Evolutionary conservation across 805 yeast genomes (phyloP), one percentile per base, ranked within the genome.

Genomic region (Candida oleophila): DNA sequence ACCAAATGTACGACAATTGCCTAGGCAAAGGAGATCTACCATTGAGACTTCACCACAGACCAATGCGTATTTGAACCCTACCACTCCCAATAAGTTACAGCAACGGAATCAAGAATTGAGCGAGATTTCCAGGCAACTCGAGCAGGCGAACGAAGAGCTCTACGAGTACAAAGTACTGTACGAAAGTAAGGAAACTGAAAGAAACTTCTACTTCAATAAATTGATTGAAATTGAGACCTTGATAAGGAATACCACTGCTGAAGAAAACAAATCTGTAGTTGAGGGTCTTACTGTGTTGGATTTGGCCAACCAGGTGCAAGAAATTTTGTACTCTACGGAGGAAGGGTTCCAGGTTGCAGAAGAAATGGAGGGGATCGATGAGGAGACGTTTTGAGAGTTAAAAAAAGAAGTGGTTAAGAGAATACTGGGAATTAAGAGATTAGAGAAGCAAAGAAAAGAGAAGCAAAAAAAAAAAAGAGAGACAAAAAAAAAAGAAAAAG

Each of bases 171-270:
- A 74, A 48, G 71, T 78, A 19, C 80, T 84, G 12, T 77, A 84
- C 18, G 87, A 83, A 42, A 80, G 83, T 12, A 69, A 89, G 42
- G 88, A 85, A 57, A 79, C 87, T 1, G 97, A 94, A 62, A 80
- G 98, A 51, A 87, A 88, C 63, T 89, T 92, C 59, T 94, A 94
- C 64, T 92, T 88, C 68, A 83, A 86, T 58, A 94, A 92, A 66
- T 71, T 94, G 44, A 77, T 96, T 52, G 96, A 88, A 49, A 87
- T 94, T 46, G 99, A 94, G 65, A 81, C 89, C 22, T 67, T 91
- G 41, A 78, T 85, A 21, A 89, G 86, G 57, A 78, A 83, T 20
- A 58, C 69, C 36, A 62, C 60, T 46, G 64, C 61, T n/a, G 48
- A 55, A 32, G 52, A 51, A 38, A 45, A 39, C 42, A 51, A 44